Evolutionary conservation across 495 filamentous ascomycete species (phyloP).

Genomic region (Xylona heveae): DNA sequence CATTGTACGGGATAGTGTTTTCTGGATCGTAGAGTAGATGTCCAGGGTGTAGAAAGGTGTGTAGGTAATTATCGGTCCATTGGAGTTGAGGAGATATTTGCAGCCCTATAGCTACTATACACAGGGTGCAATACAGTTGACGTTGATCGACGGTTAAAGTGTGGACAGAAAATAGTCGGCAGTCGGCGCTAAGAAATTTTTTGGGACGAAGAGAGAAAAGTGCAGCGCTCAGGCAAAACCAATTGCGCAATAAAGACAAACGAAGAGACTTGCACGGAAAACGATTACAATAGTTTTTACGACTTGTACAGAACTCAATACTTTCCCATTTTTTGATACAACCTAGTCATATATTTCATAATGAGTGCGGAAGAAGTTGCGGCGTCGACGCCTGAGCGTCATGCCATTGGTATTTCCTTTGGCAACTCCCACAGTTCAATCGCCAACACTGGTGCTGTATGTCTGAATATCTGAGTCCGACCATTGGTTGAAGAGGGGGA

Average conservation of each 20-base stretch:
- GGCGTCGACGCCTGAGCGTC: constrained; percentile 28
- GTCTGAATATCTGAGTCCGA: constrained; percentile 8
- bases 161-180: too few relatives aligned
- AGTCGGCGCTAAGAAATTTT: constrained; percentile 10
- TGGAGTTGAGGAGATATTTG: too few relatives aligned
- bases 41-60: not conserved
- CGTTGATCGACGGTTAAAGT: too few relatives aligned
- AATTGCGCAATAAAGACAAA: not conserved
- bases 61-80: too few relatives aligned
- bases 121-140: too few relatives aligned
- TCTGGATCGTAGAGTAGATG: constrained; percentile 1
- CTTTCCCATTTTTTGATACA: constrained; percentile 2
- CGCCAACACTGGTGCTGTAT: constrained; percentile 51
- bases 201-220: constrained; percentile 2
- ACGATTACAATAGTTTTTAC: constrained; percentile 6
- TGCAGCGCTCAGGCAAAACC: constrained; percentile 8
- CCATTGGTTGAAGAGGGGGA: not conserved
- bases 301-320: too few relatives aligned
- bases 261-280: constrained; percentile 1
- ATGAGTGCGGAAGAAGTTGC: constrained; percentile 21
- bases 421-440: constrained; percentile 97
- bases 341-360: constrained; percentile 5
- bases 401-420: constrained; percentile 89
- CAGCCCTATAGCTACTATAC: too few relatives aligned
- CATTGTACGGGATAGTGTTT: constrained; percentile 14